phyloP scores from a whole-genome alignment of 2,329 filamentous ascomycete genomes.

The Atkinsonella hypoxylon region DNA sequence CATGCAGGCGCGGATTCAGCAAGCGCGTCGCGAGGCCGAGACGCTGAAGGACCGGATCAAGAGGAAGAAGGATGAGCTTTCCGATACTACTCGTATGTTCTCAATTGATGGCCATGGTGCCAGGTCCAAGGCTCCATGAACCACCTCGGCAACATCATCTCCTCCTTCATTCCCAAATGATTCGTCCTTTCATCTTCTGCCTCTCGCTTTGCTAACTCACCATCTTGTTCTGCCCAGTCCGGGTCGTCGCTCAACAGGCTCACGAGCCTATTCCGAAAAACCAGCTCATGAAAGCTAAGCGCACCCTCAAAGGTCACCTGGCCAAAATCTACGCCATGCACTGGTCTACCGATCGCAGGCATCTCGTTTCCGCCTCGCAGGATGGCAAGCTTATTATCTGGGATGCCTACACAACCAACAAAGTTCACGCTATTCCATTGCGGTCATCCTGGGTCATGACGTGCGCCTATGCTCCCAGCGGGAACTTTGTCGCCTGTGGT shows the following conservation, averaged over 20 bases:
- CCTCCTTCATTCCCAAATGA: background rate
- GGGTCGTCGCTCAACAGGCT: conserved; percentile 81
- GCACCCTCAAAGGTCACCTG: conserved; percentile 91
- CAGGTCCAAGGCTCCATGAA: background rate
- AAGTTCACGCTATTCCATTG: conserved; percentile 95
- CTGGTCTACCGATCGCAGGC: conserved; percentile 96
- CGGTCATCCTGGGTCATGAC: conserved; percentile 99
- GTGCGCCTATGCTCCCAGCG: conserved; percentile 94
- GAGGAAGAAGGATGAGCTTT: conserved; percentile 98
- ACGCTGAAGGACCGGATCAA: conserved; percentile 97
- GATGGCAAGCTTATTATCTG: conserved; percentile 99
- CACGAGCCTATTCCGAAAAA: conserved; percentile 88
- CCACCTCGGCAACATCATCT: background rate
- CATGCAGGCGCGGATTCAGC: conserved; percentile 89
- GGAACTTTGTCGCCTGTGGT: conserved; percentile 97
- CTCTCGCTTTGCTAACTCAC: conserved; percentile 13
- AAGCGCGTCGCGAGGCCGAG: conserved; percentile 93
- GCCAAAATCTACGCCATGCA: conserved; percentile 99
- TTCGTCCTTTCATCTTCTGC: background rate
- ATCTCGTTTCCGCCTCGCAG: conserved; percentile 94
- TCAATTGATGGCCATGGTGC: conserved; percentile 6
- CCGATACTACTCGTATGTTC: conserved; percentile 87
- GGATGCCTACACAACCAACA: conserved; percentile 99
- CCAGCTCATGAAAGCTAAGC: conserved; percentile 90
- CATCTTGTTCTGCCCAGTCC: conserved; percentile 44